phyloP scores from a whole-genome alignment of 306 rosid species.

The Vachellia pachyceras region DNA sequence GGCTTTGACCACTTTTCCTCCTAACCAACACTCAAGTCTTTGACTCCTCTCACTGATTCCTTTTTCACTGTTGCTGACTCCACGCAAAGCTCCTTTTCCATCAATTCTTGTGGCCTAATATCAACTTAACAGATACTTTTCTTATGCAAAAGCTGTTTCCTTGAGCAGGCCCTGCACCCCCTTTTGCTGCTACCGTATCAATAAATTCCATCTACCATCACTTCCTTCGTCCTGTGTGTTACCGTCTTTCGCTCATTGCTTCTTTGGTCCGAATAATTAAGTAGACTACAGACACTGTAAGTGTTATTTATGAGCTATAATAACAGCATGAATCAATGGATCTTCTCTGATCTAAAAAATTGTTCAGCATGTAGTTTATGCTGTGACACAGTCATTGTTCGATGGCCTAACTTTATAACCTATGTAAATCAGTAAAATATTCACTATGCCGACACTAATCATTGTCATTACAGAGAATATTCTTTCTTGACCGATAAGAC shows the following conservation, averaged over 20 bases:
- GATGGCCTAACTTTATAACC: not conserved
- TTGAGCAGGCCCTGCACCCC: not conserved
- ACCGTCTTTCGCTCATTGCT: not conserved
- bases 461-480: constrained; percentile 5
- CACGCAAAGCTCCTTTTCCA: constrained; percentile 26
- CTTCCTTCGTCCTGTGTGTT: not conserved
- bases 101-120: constrained; percentile 25
- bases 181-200: not conserved
- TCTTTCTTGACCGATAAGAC: constrained; percentile 22
- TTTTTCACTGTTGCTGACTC: constrained; percentile 33
- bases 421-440: not conserved
- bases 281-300: not conserved
- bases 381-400: not conserved
- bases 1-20: constrained; percentile 80
- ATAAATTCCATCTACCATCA: not conserved
- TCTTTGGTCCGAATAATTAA: not conserved
- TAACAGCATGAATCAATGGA: not conserved
- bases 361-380: not conserved
- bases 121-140: constrained; percentile 15
- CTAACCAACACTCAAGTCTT: constrained; percentile 54
- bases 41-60: constrained; percentile 51
- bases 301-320: not conserved
- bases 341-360: not conserved
- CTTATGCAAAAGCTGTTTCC: constrained; percentile 11
- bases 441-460: not conserved